Conservation (phyloP, 75 land plant genomes). For the Selaginella moellendorffii region DNA sequence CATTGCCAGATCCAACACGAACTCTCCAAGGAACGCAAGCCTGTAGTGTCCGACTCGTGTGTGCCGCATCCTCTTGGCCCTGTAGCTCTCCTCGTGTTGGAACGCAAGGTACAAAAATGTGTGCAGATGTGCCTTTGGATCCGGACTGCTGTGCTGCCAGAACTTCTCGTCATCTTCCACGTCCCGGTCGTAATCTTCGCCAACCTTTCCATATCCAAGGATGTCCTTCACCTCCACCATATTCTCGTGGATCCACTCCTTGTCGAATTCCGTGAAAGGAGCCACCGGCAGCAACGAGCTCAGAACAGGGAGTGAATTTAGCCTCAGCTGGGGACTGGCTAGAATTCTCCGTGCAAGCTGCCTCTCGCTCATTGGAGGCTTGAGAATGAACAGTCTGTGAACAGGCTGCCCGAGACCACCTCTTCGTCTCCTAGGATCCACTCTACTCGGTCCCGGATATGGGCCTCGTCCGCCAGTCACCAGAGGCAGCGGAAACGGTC, state of each 20-base stretch:
- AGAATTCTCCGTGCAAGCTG: no score
- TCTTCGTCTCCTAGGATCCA: no score
- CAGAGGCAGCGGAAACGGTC: no score
- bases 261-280: conserved; percentile 43
- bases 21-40: conserved; percentile 71
- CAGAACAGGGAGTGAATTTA: conserved; percentile 17
- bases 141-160: not conserved
- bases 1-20: conserved; percentile 59
- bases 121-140: conserved; percentile 48
- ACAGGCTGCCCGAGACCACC: no score
- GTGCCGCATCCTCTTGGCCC: conserved; percentile 38
- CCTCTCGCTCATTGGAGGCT: no score
- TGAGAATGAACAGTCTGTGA: no score
- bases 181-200: conserved; percentile 7
- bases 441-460: no score
- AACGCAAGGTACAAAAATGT: conserved; percentile 72
- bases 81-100: conserved; percentile 51
- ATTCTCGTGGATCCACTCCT: conserved; percentile 77
- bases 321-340: no score
- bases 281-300: conserved; percentile 71
- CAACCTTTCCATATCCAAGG: conserved; percentile 57
- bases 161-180: not conserved
- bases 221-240: conserved; percentile 76
- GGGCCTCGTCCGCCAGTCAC: no score
- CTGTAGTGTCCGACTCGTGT: conserved; percentile 67